Evolutionary conservation across 169 alveolate genomes (phyloP).

Genomic region (Eimeria falciformis): DNA sequence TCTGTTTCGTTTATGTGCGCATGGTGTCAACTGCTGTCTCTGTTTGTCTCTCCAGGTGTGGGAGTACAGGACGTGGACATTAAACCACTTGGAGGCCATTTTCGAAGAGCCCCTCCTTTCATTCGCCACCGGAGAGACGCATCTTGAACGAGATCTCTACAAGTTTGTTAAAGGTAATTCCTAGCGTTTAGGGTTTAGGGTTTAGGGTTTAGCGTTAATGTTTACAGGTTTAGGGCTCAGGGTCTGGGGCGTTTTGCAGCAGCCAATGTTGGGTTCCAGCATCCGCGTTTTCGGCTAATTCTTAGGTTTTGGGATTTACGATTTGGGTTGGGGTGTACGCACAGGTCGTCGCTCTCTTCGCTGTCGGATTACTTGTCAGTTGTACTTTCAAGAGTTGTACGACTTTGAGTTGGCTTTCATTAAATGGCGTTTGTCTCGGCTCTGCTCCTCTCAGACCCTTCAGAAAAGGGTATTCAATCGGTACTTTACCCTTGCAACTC

Average conservation of each 20-base stretch:
- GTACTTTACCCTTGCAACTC: no score
- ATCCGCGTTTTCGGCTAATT: neutral
- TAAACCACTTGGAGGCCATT: conserved; percentile 61
- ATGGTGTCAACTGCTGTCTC: no score
- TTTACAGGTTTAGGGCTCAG: neutral
- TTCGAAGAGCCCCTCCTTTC: conserved; percentile 66
- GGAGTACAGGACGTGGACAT: conserved; percentile 58
- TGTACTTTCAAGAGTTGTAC: conserved; percentile 75
- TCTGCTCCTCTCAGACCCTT: conserved; percentile 6
- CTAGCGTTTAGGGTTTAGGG: neutral
- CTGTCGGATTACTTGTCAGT: conserved; percentile 62
- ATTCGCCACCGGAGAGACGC: conserved; percentile 68
- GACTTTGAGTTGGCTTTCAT: conserved; percentile 72
- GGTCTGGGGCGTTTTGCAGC: neutral
- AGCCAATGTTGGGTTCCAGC: neutral
- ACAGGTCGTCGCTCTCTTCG: conserved; percentile 65
- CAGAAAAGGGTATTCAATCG: conserved; percentile 5
- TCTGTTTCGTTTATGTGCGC: neutral
- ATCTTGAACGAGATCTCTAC: conserved; percentile 71
- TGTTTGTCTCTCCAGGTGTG: conserved; percentile 64
- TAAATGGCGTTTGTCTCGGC: conserved; percentile 37
- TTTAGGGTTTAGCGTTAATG: neutral
- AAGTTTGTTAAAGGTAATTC: conserved; percentile 67
- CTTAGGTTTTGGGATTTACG: no score
- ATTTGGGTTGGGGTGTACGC: no score